Conservation (phyloP, 495 filamentous ascomycete genomes). For the Neurospora tetraspora region DNA sequence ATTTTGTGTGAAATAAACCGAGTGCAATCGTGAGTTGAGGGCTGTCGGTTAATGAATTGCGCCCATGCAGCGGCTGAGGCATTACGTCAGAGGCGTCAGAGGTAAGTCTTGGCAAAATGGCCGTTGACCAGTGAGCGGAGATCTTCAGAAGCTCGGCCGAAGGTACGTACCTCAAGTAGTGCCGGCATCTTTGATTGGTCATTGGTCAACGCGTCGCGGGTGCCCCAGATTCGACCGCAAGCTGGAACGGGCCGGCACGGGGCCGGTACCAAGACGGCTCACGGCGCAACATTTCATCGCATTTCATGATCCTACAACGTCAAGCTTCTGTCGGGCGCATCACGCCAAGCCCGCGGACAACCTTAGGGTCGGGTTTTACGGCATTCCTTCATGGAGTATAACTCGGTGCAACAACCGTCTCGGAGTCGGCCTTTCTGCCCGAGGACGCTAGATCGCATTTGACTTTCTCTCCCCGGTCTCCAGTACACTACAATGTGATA, state of each 20-base stretch:
- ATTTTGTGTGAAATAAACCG: background rate
- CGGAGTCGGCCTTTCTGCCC: background rate
- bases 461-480: background rate
- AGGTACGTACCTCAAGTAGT: background rate
- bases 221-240: background rate
- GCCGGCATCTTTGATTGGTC: background rate
- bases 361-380: background rate
- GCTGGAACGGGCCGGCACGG: background rate
- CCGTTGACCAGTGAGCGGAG: background rate
- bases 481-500: background rate
- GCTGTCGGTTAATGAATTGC: background rate
- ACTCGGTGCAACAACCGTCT: background rate
- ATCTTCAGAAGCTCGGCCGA: background rate
- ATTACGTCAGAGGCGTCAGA: conserved; percentile 12
- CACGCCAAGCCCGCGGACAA: background rate
- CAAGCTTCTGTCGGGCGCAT: background rate
- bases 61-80: background rate
- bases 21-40: background rate
- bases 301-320: background rate
- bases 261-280: background rate
- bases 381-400: background rate
- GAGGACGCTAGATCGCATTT: background rate
- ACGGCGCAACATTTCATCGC: background rate
- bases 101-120: conserved; percentile 2
- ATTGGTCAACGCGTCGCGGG: background rate